A percentile compares a stretch with the other conserved stretches of the same genome.
These are phyloP conservation scores for Leishmania tarentolae DNA, from an alignment of 208 protist species.

Conservation along the genomic window DNA sequence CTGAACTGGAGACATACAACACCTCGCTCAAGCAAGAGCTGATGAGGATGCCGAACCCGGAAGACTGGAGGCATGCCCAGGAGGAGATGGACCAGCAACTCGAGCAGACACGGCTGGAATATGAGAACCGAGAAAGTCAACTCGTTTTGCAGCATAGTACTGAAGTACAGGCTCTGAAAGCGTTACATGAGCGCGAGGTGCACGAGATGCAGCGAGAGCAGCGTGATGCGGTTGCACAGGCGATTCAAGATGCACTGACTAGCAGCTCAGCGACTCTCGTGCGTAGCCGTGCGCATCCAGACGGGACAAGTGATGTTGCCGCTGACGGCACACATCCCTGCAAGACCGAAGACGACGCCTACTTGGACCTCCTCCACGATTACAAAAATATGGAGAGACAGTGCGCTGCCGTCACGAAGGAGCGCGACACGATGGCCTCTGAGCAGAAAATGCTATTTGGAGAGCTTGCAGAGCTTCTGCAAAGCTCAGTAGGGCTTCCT, in stretches of 20 bases:
- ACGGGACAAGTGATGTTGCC: not conserved
- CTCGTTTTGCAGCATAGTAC: conserved; percentile 68
- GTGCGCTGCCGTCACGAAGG: conserved; percentile 30
- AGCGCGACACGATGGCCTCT: conserved; percentile 32
- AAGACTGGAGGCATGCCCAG: conserved; percentile 59
- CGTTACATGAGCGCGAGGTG: conserved; percentile 56
- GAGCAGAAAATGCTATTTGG: conserved; percentile 31
- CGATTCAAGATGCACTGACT: conserved; percentile 22
- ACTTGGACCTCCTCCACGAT: conserved; percentile 57
- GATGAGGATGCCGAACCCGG: conserved; percentile 49
- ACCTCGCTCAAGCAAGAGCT: conserved; percentile 29
- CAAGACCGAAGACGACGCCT: conserved; percentile 19
- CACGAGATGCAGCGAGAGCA: conserved; percentile 44
- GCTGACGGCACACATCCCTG: not conserved
- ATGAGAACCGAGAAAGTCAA: conserved; percentile 42
- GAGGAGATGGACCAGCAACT: conserved; percentile 56
- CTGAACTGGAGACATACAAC: conserved; percentile 29
- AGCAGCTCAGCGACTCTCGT: not conserved
- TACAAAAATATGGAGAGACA: conserved; percentile 45
- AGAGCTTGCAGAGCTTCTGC: conserved; percentile 24
- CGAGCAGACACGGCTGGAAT: conserved; percentile 47
- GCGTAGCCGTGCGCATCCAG: not conserved
- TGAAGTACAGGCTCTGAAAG: conserved; percentile 61
- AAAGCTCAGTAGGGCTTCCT: not conserved
- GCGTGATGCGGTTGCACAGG: conserved; percentile 30